Conservation (phyloP, 495 filamentous ascomycete species). For the Neurospora cerealis region DNA sequence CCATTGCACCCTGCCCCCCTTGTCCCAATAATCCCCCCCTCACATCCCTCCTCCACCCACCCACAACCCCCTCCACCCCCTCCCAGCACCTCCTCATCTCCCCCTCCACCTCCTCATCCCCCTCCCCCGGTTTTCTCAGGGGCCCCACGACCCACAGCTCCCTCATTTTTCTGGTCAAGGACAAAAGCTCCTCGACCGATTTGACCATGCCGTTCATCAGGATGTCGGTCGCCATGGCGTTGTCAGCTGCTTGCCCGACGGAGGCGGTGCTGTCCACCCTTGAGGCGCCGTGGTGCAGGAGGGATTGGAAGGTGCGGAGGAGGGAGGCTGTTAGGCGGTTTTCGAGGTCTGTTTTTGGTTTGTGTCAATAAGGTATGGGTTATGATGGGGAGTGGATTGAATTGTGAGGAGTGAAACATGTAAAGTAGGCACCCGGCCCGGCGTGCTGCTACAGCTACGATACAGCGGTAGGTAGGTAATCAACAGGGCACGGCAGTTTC, state of each 20-base stretch:
- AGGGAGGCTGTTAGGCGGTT: conserved; percentile 30
- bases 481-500: too few species aligned
- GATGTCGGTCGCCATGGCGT: conserved; percentile 28
- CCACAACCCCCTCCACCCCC: background rate
- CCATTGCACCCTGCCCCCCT: background rate
- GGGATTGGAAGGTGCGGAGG: conserved; percentile 25
- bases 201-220: conserved; percentile 23
- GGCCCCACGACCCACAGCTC: conserved; percentile 35
- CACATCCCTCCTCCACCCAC: background rate
- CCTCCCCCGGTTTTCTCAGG: conserved; percentile 24
- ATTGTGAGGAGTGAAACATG: too few species aligned
- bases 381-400: too few species aligned
- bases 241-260: conserved; percentile 25
- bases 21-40: background rate
- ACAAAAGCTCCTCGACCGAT: conserved; percentile 25
- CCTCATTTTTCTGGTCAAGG: conserved; percentile 31
- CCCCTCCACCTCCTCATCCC: conserved; percentile 19
- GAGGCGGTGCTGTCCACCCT: conserved; percentile 16
- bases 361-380: too few species aligned
- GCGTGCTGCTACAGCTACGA: too few species aligned
- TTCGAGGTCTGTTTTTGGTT: conserved; percentile 14
- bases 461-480: too few species aligned
- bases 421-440: too few species aligned
- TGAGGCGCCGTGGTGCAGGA: conserved; percentile 22
- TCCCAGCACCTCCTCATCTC: conserved; percentile 12